Percentiles rank a stretch among this genome's conserved stretches.
Conservation (phyloP, 192 early-diverging fungal species). For the Coemansia sp. region DNA sequence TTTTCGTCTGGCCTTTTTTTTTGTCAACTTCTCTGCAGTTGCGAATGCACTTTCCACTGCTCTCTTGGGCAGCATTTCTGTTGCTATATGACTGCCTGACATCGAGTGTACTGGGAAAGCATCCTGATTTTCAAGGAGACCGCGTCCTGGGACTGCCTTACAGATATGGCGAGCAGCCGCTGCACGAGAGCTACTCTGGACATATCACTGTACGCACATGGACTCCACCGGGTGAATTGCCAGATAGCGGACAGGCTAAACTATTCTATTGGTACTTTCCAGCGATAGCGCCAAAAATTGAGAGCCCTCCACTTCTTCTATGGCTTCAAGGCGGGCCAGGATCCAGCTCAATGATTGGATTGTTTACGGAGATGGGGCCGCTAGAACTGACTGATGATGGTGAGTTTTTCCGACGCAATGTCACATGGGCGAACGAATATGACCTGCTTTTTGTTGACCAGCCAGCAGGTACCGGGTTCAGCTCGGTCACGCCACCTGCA, state of each 20-base stretch:
- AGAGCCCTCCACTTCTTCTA: constrained; percentile 67
- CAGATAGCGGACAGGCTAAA: constrained; percentile 37
- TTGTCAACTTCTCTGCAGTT: background rate
- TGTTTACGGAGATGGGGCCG: constrained; percentile 76
- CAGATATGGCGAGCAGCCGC: constrained; percentile 55
- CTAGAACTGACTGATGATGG: constrained; percentile 59
- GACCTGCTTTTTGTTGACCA: constrained; percentile 79
- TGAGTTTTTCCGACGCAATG: constrained; percentile 52
- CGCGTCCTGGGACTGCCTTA: constrained; percentile 44
- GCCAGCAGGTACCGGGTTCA: constrained; percentile 76
- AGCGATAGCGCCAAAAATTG: constrained; percentile 58
- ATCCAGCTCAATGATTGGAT: constrained; percentile 76
- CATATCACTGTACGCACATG: constrained; percentile 59
- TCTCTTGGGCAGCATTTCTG: background rate
- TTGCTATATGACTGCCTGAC: background rate
- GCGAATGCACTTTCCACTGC: background rate
- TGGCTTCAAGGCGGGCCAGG: constrained; percentile 87
- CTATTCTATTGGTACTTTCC: constrained; percentile 83
- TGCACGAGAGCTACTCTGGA: constrained; percentile 61
- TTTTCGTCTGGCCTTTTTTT: background rate
- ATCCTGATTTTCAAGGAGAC: constrained; percentile 15
- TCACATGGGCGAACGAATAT: constrained; percentile 70
- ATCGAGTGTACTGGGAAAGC: background rate
- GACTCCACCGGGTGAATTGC: constrained; percentile 28
- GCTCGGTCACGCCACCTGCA: constrained; percentile 39